Base-by-base conservation (phyloP, 2,329 filamentous ascomycete genomes). In the Juglanconis oblonga region DNA sequence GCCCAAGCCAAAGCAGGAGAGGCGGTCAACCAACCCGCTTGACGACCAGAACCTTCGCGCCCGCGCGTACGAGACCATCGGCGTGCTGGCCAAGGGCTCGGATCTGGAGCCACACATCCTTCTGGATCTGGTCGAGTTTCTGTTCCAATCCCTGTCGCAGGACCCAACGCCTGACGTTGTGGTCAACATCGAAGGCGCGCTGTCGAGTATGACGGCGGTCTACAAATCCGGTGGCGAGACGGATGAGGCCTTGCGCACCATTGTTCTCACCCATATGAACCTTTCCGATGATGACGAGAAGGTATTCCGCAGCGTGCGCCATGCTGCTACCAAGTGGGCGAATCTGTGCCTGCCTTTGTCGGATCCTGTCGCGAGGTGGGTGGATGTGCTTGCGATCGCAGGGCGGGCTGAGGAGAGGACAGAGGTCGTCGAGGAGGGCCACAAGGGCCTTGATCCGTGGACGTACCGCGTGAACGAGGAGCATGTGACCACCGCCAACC, bases 31-130 rank as follows among this genome's bases (percentile, higher is more conserved):
- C 8, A 59, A 63, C 9, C 81, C 83, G 2, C 73, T 79, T 10
- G 86, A 88, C 52, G 85, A 87, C 57, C 77, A 88, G 57, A 81
- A 84, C 3, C 79, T 97, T 48, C 86, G 94, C 45, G 88, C 88
- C 5, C 87, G 90, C 69, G 92, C 90, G 1, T 98, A 97, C 72
- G 94, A 98, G 72, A 92, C 91, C 0, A 91, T 98, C 44, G 95
- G 94, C 0, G 83, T 95, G 13, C 75, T 98, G 31, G 87, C 90
- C 57, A 86, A 87, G 64, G 85, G 84, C 4, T 84, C 87, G 4
- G 75, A 81, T 3, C 82, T 85, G 66, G 76, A 86, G 4, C 68
- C 85, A 11, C 74, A 75, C 44, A 78, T 81, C 80, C 68, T 85
- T 79, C 58, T 82, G 36, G 64, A 77, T 85, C 53, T 85, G 85